phyloP scores from a whole-genome alignment of 1,139 yeast species.

The Hyphopichia wangnamkhiaoensis region DNA sequence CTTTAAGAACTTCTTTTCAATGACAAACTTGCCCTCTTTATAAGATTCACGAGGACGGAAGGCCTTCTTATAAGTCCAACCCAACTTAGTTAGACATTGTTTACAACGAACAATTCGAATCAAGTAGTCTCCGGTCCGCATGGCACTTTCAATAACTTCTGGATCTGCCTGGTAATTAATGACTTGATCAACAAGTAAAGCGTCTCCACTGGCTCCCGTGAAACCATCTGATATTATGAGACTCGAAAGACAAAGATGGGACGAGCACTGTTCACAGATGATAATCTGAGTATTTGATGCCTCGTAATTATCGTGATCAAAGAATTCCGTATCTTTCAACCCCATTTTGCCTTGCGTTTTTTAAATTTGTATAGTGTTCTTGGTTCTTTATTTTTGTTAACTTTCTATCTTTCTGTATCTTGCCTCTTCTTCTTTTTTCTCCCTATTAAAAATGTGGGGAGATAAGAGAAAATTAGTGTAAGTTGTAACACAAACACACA shows the following conservation, averaged over 20 bases:
- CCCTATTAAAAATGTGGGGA: no score
- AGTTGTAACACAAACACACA: no score
- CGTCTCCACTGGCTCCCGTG: constrained; percentile 54
- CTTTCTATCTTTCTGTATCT: neutral
- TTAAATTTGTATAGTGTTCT: no score
- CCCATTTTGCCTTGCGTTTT: constrained; percentile 26
- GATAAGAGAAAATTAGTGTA: no score
- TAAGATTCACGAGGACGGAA: constrained; percentile 57
- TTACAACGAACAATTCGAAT: constrained; percentile 67
- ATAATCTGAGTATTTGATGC: constrained; percentile 41
- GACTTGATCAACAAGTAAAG: constrained; percentile 50
- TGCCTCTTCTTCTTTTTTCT: no score
- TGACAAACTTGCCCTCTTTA: constrained; percentile 77
- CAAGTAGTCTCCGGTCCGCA: constrained; percentile 73
- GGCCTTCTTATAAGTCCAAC: constrained; percentile 78
- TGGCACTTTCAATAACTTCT: constrained; percentile 38
- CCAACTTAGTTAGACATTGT: constrained; percentile 62
- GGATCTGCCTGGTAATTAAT: constrained; percentile 42
- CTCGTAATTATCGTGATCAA: constrained; percentile 37
- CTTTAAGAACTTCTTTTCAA: constrained; percentile 45
- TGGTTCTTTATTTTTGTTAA: neutral
- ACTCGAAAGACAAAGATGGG: constrained; percentile 51
- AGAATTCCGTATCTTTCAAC: constrained; percentile 39
- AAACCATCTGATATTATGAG: constrained; percentile 52
- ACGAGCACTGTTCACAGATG: constrained; percentile 52